A percentile compares a stretch with the other conserved stretches of the same genome.
Evolutionary conservation across 345 rosid genomes (phyloP).

Genomic region (Citrus glauca): DNA sequence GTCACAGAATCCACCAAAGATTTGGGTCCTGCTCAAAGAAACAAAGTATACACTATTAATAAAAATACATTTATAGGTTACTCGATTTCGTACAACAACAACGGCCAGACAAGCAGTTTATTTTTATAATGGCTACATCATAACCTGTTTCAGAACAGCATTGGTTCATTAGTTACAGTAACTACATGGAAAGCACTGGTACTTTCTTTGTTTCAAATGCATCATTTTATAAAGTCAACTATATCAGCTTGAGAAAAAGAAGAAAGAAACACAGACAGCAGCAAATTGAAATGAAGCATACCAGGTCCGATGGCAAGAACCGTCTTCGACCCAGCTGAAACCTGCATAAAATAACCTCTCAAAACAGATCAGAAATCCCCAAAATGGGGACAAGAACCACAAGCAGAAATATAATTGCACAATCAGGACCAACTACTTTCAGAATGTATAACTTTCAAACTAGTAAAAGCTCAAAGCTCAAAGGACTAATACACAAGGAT

Average conservation of each 20-base stretch:
- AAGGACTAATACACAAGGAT: neutral
- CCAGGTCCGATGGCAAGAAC: slow-evolving; percentile 93
- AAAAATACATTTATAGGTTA: neutral
- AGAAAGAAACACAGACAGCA: neutral
- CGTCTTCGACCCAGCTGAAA: slow-evolving; percentile 83
- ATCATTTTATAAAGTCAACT: neutral
- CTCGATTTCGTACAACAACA: neutral
- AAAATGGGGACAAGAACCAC: neutral
- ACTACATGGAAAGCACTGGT: neutral
- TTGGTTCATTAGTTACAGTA: neutral
- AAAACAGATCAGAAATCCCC: neutral
- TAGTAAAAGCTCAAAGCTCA: neutral
- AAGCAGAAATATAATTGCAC: neutral
- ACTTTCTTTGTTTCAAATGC: neutral
- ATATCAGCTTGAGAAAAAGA: neutral
- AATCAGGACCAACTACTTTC: neutral
- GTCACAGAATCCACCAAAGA: slow-evolving; percentile 66
- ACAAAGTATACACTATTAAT: neutral
- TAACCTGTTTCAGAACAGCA: neutral
- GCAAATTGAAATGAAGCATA: slow-evolving; percentile 19
- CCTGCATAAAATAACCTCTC: slow-evolving; percentile 33
- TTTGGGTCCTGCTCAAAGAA: slow-evolving; percentile 54
- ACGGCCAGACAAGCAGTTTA: neutral
- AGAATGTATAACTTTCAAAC: neutral
- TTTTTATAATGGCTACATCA: neutral